A percentile compares a stretch with the other conserved stretches of the same genome.
phyloP scores from a whole-genome alignment of 352 stramenopile species.

The Globisporangium solare region DNA sequence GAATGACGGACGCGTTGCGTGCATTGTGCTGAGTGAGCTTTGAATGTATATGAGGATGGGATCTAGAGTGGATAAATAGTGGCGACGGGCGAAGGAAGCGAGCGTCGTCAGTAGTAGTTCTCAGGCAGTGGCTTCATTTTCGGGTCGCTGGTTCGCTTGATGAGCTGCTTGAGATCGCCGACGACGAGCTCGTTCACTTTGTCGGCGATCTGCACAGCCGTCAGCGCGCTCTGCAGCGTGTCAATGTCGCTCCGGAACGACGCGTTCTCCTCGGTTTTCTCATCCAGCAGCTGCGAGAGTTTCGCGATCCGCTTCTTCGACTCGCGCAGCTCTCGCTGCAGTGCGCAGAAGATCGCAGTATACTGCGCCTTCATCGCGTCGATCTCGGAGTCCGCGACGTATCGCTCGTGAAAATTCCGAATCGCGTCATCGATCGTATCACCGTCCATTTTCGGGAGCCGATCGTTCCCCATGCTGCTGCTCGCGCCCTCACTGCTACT shows the following conservation, averaged over 20 bases:
- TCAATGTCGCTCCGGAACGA: conserved; percentile 66
- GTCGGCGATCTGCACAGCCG: conserved; percentile 53
- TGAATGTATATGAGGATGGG: too few relatives aligned
- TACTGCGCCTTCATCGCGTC: conserved; percentile 46
- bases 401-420: conserved; percentile 31
- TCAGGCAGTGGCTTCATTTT: conserved; percentile 9
- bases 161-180: conserved; percentile 45
- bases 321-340: conserved; percentile 56
- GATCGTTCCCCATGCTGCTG: not conserved
- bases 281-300: conserved; percentile 51
- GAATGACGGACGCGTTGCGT: too few relatives aligned
- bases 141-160: conserved; percentile 8
- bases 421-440: conserved; percentile 50
- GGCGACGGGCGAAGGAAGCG: too few relatives aligned
- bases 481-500: not conserved
- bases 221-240: conserved; percentile 54
- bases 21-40: too few relatives aligned
- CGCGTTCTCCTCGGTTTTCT: conserved; percentile 49
- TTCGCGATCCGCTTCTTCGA: conserved; percentile 46
- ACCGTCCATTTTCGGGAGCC: conserved; percentile 8
- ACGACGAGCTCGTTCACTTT: conserved; percentile 56
- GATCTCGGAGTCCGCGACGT: conserved; percentile 15
- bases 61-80: too few relatives aligned
- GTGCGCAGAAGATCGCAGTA: conserved; percentile 56
- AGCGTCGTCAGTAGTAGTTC: conserved; percentile 14